Base-by-base conservation (phyloP, 1,284 basidiomycete species). In the Pholiota adiposa region DNA sequence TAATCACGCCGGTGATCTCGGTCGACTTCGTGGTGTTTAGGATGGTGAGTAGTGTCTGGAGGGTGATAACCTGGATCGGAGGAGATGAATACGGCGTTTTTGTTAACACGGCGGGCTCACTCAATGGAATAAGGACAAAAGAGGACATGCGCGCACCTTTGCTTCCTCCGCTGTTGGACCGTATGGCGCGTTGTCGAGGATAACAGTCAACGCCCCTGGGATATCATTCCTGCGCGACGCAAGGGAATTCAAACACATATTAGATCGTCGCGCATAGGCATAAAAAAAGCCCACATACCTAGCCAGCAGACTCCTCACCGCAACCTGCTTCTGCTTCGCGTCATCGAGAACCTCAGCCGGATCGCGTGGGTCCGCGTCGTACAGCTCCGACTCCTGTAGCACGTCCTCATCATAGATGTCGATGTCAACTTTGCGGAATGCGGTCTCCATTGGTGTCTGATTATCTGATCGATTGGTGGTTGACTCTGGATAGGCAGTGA, bases 331-430 rank as follows among this genome's bases (percentile, higher is more conserved):
- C 66, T 87, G 82, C 72, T 89, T 91, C 16, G 93, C 89, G 60
- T 96, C 92, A 43, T 80, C 81, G 49, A 93, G 73, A 27, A 92
- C 88, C 65, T 92, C 88, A 0, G 84, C 79, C 0, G 94, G 87
- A 54, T 89, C 86, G 59, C 95, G 84, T 12, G 93, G 90, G 72
- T 98, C 96, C 1, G 92, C 84, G 52, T 94, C 91, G 72, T 92
- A 95, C 34, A 98, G 84, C 69, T 98, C 94, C 31, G 84, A 85
- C 61, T 96, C 92, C 49, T 88, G 83, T 14, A 98, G 78, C 16
- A 89, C 85, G 69, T 98, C 97, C 74, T 98, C 96, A 71, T 98
- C 97, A 77, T 88, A 96, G 52, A 82, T 83, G 78, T 98, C 96
- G 69, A 98, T 93, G 76, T 98, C 92, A 78, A 98, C 96, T 78